phyloP scores from a whole-genome alignment of 805 yeast genomes.

The Isabelozyma gotoi region DNA sequence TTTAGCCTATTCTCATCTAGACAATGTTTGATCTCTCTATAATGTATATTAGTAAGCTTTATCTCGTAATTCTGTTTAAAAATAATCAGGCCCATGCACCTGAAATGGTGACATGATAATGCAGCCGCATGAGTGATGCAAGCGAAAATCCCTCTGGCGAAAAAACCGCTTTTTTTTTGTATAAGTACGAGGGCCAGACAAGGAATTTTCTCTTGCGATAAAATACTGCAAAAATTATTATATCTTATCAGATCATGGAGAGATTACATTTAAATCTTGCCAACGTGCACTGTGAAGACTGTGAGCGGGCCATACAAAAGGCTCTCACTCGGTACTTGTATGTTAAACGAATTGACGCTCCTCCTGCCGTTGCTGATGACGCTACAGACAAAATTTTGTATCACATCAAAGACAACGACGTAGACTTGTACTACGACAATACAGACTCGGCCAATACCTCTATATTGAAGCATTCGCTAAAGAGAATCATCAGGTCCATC shows the following conservation, averaged over 20 bases:
- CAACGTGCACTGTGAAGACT: conserved; percentile 58
- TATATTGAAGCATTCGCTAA: conserved; percentile 16
- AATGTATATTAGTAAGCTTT: too few species aligned
- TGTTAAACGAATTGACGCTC: neutral
- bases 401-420: conserved; percentile 17
- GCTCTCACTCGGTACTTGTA: neutral
- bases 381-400: conserved; percentile 13
- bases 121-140: neutral
- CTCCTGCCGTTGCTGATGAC: neutral
- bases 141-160: neutral
- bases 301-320: conserved; percentile 37
- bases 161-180: neutral
- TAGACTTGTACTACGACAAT: conserved; percentile 22
- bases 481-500: conserved; percentile 23
- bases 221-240: too few species aligned
- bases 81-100: too few species aligned
- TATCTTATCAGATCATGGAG: conserved; percentile 16
- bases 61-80: too few species aligned
- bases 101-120: too few species aligned
- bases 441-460: conserved; percentile 3
- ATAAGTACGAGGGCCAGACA: neutral
- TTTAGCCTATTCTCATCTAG: neutral
- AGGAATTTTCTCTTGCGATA: too few species aligned
- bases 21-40: neutral
- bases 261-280: conserved; percentile 24